Evolutionary conservation across 2,329 filamentous ascomycete species (phyloP), one percentile per base, ranked within the genome.

Genomic region (Fusarium secorum): DNA sequence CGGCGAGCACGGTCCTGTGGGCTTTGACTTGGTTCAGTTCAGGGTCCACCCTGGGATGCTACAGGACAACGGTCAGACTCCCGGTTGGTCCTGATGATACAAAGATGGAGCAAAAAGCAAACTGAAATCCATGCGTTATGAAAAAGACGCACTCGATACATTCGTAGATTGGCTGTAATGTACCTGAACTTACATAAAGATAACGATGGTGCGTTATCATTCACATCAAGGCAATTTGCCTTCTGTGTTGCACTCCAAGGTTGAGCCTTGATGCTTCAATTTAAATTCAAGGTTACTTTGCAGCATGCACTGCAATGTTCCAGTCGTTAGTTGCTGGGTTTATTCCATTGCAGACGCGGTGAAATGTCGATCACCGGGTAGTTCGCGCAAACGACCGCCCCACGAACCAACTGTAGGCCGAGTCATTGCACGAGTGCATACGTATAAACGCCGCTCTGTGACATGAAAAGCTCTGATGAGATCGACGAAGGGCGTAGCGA

Each of bases 401-500:
- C 54, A 57, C 44, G 61, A 64, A 45, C 65, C 65, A 64, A 62
- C 66, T 62, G 63, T 56, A 57, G 57, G 68, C 33, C 42, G 61
- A 73, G 66, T 66, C 59, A 71, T 68, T 68, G 70, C 39, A 60
- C 36, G 30, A 41, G 55, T 70, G 70, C 45, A 32, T 49, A 24
- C 28, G n/a, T 49, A 49, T n/a, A 46, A 26, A 36, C 22, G 18
- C 56, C 26, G 45, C 46, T 60, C 60, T 58, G 60, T 62, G 62
- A 66, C 62, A 51, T 57, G 42, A 44, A 63, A 60, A 72, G 73
- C 74, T 73, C 58, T 70, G 66, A 70, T 70, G 58, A 35, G 74
- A 75, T 76, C 73, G 69, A 73, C 74, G 63, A 51, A 66, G 44
- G 52, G 35, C 49, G 65, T 57, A 52, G 45, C 42, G 60, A 60